phyloP scores from a whole-genome alignment of 495 filamentous ascomycete genomes.

The Cercophora newfieldiana region DNA sequence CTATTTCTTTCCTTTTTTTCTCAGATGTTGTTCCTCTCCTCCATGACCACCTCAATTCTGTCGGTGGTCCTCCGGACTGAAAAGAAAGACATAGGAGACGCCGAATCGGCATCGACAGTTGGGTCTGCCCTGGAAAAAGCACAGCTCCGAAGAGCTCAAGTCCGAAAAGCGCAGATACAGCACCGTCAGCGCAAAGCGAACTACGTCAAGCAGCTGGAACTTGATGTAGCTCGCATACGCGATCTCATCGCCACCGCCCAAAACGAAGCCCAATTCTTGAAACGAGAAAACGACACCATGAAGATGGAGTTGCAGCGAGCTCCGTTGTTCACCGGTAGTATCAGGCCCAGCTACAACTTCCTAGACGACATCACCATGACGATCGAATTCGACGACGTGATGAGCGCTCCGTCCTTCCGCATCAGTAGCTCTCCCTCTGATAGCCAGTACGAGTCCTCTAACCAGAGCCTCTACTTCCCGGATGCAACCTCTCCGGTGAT shows the following conservation, averaged over 20 bases:
- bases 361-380: conserved; percentile 30
- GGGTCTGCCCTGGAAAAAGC: conserved; percentile 30
- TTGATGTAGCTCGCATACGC: conserved; percentile 44
- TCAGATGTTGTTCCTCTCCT: neutral
- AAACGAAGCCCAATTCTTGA: conserved; percentile 31
- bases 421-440: conserved; percentile 25
- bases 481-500: conserved; percentile 5
- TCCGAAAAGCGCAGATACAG: conserved; percentile 52
- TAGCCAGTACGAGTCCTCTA: conserved; percentile 3
- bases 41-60: neutral
- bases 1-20: neutral
- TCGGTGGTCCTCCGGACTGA: neutral
- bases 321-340: neutral
- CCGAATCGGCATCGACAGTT: neutral
- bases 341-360: neutral
- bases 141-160: conserved; percentile 47
- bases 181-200: conserved; percentile 55
- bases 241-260: conserved; percentile 44
- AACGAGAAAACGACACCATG: conserved; percentile 41
- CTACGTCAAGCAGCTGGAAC: conserved; percentile 52
- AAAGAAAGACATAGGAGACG: neutral
- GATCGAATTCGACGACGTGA: conserved; percentile 29
- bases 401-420: conserved; percentile 34
- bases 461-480: neutral
- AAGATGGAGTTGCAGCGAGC: neutral